These are phyloP conservation scores for Apiospora arundinis DNA, from an alignment of 2,329 filamentous ascomycete genomes.

Conservation along the genomic window DNA sequence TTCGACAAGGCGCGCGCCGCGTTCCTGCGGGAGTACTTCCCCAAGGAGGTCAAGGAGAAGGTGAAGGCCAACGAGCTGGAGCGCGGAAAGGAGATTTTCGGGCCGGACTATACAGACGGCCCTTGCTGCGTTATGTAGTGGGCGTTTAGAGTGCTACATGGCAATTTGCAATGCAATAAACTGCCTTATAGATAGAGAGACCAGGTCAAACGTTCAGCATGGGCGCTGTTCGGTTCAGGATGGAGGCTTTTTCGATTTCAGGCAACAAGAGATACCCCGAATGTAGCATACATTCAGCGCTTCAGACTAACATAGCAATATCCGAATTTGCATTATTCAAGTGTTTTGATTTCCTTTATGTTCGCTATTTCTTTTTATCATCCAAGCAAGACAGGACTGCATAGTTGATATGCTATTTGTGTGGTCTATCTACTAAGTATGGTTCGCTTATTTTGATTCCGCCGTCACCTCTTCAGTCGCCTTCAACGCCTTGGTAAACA, in stretches of 20 bases:
- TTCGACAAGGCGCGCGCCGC: conserved; percentile 72
- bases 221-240: conserved; percentile 15
- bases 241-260: conserved; percentile 5
- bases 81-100: conserved; percentile 75
- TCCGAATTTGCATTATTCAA: background rate
- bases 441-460: background rate
- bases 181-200: background rate
- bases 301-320: background rate
- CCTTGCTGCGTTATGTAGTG: conserved; percentile 66
- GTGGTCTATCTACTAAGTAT: background rate
- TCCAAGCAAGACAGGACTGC: background rate
- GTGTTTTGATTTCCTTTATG: background rate
- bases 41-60: conserved; percentile 71
- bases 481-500: conserved; percentile 73
- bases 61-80: conserved; percentile 76
- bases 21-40: conserved; percentile 79
- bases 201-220: background rate
- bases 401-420: conserved; percentile 14
- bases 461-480: conserved; percentile 50
- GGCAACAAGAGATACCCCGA: conserved; percentile 17
- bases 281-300: conserved; percentile 2
- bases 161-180: background rate
- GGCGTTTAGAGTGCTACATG: background rate
- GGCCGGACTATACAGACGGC: conserved; percentile 65
- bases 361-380: too few species aligned